Evolutionary conservation across 176 grass and related monocot genomes (phyloP).

Genomic region (Hyparrhenia diplandra): DNA sequence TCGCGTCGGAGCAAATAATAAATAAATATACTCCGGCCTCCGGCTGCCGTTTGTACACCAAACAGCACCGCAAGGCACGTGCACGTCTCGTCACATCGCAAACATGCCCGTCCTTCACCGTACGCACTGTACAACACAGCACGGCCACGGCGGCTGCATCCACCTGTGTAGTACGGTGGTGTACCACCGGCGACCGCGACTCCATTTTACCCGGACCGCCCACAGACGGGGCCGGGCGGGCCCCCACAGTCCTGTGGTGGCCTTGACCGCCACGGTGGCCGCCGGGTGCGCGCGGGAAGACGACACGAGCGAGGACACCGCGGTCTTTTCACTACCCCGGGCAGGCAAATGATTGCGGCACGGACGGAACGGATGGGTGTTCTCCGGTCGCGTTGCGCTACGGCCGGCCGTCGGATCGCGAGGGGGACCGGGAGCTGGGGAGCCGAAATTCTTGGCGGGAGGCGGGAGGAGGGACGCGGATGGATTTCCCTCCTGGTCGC

Average conservation of each 20-base stretch:
- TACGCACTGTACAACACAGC: background rate
- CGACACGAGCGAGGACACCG: background rate
- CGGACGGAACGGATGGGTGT: too few species aligned
- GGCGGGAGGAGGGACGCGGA: too few species aligned
- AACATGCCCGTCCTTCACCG: background rate
- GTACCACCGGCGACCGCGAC: background rate
- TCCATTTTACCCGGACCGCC: background rate
- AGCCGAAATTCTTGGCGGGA: too few species aligned
- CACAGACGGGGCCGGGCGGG: background rate
- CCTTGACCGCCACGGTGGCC: background rate
- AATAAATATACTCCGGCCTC: too few species aligned
- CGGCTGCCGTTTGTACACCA: too few species aligned
- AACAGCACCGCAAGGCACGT: background rate
- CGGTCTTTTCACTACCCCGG: rapidly evolving
- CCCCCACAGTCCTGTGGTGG: background rate
- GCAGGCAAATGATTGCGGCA: constrained; percentile 33
- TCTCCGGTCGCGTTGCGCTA: too few species aligned
- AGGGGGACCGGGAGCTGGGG: too few species aligned
- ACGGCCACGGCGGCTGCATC: background rate
- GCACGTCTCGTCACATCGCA: background rate
- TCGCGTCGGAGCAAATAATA: too few species aligned
- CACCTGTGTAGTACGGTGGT: too few species aligned
- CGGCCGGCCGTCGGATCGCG: too few species aligned
- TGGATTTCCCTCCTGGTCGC: too few species aligned
- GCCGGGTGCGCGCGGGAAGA: background rate